Evolutionary conservation across 2,329 filamentous ascomycete species (phyloP).

Genomic region (Calonectria naviculata): DNA sequence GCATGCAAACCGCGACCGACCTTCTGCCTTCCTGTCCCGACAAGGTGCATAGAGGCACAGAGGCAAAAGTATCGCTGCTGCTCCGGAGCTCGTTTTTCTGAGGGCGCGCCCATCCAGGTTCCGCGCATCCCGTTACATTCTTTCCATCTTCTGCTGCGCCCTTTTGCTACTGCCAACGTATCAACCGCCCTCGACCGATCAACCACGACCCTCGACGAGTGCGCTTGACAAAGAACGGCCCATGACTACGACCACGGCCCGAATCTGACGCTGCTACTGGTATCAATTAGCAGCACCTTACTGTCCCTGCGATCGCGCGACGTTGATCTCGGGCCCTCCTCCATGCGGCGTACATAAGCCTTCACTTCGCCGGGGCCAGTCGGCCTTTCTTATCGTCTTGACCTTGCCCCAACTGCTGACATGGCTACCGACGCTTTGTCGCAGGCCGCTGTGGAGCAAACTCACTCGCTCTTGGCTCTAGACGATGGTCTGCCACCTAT

Average conservation of each 20-base stretch:
- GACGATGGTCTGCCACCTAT: conserved; percentile 47
- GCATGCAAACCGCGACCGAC: conserved; percentile 20
- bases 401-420: conserved; percentile 30
- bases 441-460: conserved; percentile 29
- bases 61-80: conserved; percentile 1
- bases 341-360: conserved; percentile 36
- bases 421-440: conserved; percentile 33
- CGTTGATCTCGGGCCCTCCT: conserved; percentile 11
- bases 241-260: conserved; percentile 23
- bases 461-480: conserved; percentile 44
- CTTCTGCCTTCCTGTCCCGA: background rate
- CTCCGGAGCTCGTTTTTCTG: background rate
- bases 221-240: conserved; percentile 24
- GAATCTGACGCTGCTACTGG: conserved; percentile 8
- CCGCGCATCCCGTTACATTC: background rate
- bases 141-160: background rate
- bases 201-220: conserved; percentile 1
- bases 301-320: conserved; percentile 2
- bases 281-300: background rate
- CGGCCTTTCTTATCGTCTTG: conserved; percentile 33
- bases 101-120: background rate
- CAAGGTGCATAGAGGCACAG: conserved; percentile 16
- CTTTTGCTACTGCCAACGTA: background rate
- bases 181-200: background rate
- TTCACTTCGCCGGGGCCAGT: conserved; percentile 38